Base-by-base conservation (phyloP, 192 early-diverging fungal genomes). In the Irineochytrium annulatum region DNA sequence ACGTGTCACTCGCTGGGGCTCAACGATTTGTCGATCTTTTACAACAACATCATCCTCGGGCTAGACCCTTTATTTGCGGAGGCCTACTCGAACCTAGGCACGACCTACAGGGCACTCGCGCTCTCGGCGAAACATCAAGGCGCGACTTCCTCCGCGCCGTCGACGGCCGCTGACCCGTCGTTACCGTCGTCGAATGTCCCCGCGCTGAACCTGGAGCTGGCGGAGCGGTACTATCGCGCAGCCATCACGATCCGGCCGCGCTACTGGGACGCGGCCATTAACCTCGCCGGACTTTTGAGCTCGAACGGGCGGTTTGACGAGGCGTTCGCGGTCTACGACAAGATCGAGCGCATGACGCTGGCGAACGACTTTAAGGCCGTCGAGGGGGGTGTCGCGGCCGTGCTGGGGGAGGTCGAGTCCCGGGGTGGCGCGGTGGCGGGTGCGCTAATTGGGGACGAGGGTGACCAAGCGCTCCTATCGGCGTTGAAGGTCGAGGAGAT, bases 191-290 rank as follows among this genome's bases (percentile, higher is more conserved):
- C n/a, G n/a, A n/a, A n/a, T n/a, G n/a, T n/a, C n/a, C n/a, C n/a
- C 60, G 22, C 5, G 8, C 19, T 19, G 0, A 26, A 2, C 19
- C 8, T 71, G 45, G 51, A 71, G 0, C 83, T 90, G 56, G 91
- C 92, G 13, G 92, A 95, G 63, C 69, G 70, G 45, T 92, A 85
- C 80, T 95, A 91, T 83, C 88, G 87, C 72, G 75, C 74, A 16
- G 92, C 92, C 0, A 90, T 95, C 51, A 66, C 78, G 57, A 77
- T 92, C 57, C 73, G 92, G 14, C 92, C 92, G 0, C 88, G 88
- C 6, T 95, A 95, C 72, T 95, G 90, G 90, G 92, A 95, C 58
- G 92, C 90, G 3, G 86, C 87, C 24, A 89, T 92, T 64, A 93
- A 93, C 59, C 76, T 95, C 32, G 85, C 93, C 31, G 88, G 88